phyloP scores from a whole-genome alignment of 1,139 yeast genomes.

The Saccharomycopsis crataegensis region DNA sequence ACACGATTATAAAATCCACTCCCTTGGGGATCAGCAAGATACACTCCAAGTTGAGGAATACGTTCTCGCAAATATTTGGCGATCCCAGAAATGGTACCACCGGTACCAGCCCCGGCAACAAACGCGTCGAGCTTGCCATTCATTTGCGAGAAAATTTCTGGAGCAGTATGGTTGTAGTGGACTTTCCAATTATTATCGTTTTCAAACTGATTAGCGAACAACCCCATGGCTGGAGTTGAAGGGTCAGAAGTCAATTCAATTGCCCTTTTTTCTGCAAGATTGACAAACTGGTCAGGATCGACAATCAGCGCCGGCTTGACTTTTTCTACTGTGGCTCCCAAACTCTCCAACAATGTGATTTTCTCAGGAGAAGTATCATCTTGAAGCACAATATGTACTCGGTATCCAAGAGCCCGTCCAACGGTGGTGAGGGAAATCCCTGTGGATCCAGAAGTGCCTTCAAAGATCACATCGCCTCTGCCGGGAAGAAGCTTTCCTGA shows the following conservation, averaged over 20 bases:
- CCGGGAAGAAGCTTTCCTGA: constrained; percentile 52
- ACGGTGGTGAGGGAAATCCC: constrained; percentile 90
- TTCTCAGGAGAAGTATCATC: constrained; percentile 90
- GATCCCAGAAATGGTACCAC: constrained; percentile 86
- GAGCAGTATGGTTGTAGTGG: constrained; percentile 82
- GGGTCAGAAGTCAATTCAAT: constrained; percentile 40
- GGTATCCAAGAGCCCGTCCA: constrained; percentile 81
- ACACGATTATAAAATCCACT: constrained; percentile 82
- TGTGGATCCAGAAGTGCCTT: constrained; percentile 95
- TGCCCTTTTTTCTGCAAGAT: constrained; percentile 70
- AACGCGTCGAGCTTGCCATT: constrained; percentile 60
- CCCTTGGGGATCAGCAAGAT: constrained; percentile 92
- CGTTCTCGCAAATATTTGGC: constrained; percentile 59
- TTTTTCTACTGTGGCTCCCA: constrained; percentile 82
- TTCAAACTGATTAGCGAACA: constrained; percentile 95
- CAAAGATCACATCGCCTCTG: constrained; percentile 64
- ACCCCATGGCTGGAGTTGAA: constrained; percentile 40
- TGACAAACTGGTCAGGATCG: constrained; percentile 88
- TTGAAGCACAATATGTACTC: constrained; percentile 88
- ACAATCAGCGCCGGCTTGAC: constrained; percentile 95
- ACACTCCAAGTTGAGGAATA: constrained; percentile 30
- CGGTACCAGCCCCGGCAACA: constrained; percentile 67
- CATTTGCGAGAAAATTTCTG: constrained; percentile 75
- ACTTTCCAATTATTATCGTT: constrained; percentile 84
- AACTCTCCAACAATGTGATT: constrained; percentile 54